Base-by-base conservation (phyloP, 108 stramenopile genomes). In the Halocafeteria seosinensis region DNA sequence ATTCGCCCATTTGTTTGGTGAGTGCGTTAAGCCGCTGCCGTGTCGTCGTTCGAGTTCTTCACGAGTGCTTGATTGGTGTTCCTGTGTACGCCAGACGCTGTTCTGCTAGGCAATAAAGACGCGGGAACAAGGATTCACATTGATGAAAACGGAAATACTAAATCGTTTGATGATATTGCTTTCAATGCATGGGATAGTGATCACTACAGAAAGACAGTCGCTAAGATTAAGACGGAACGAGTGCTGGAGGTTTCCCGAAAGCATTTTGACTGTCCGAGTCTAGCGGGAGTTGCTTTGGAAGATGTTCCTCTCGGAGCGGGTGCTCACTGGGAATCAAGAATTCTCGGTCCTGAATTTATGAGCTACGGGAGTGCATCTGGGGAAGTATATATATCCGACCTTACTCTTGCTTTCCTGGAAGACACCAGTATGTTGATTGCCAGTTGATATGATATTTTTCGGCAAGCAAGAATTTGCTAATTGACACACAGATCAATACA, bases 271-370 rank as follows among this genome's bases (percentile, higher is more conserved):
- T 59, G 57, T n/a, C 4, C 6, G 2, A 5, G 5, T 11, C 6
- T 59, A 35, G 5, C 57, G 13, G 57, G 57, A 21, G 57, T 59
- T 11, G 34, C 57, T 2, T 35, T 59, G 13, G 57, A 59, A 35
- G 57, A 59, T n/a, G 2, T 30, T 1, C 17, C 17, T n/a, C 27
- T 59, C 34, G 57, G 57, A 33, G 36, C 13, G 57, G 57, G 57
- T 3, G 17, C 57, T n/a, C 57, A 59, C 57, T 59, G 57, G 57
- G 57, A 59, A 35, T 17, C 17, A 17, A 33, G 57, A 11, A 35
- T 59, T 13, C 5, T 59, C 34, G 57, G 57, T 12, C 57, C 57
- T n/a, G 57, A 59, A 35, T 25, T 21, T 35, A 59, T 59, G 57
- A 24, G 17, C 28, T 59, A 59, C 28, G 57, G 57, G 34, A 30